Conservation (phyloP, 257 asterid genomes). For the Fraxinus excelsior region DNA sequence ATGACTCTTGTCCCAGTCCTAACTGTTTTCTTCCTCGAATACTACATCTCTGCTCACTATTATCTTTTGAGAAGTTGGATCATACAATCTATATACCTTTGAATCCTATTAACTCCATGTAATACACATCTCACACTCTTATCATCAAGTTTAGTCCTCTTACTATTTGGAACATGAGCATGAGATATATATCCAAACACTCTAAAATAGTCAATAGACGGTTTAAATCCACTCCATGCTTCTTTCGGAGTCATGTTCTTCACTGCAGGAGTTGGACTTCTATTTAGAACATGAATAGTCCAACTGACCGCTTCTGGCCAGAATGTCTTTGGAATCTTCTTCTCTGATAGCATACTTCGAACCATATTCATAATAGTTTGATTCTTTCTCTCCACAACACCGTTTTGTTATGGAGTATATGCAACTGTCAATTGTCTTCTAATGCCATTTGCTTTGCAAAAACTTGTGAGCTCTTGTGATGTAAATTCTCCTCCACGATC, state of each 20-base stretch:
- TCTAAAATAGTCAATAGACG: neutral
- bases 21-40: neutral
- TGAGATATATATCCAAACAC: neutral
- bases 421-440: neutral
- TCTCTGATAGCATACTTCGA: neutral
- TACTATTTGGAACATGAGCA: neutral
- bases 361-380: neutral
- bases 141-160: neutral
- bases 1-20: neutral
- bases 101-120: neutral
- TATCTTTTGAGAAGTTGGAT: too few species aligned
- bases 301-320: neutral
- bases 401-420: neutral
- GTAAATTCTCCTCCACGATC: neutral
- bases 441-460: too few species aligned
- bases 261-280: neutral
- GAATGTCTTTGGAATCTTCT: neutral
- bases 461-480: neutral
- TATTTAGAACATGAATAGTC: neutral
- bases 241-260: neutral
- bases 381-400: too few species aligned
- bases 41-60: neutral
- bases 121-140: neutral
- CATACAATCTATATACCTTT: neutral
- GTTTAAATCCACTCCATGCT: neutral